Percentiles rank a stretch among this genome's conserved stretches.
Evolutionary conservation across 306 rosid genomes (phyloP).

Genomic region (Vigna mungo): DNA sequence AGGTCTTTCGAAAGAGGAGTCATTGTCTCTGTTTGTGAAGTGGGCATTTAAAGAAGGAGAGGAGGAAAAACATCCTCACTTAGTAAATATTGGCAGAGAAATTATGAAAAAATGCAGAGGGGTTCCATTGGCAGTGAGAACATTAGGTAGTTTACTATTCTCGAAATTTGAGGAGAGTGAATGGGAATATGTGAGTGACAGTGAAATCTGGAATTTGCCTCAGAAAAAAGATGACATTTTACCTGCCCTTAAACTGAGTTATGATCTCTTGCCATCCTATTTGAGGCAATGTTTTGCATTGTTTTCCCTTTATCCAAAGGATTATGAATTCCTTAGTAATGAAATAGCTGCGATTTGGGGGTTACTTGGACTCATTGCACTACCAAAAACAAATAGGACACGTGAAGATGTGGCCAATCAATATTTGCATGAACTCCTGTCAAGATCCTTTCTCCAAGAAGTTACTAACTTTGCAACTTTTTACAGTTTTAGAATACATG

Average conservation of each 20-base stretch:
- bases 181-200: constrained; percentile 28
- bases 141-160: constrained; percentile 10
- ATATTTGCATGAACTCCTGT: background rate
- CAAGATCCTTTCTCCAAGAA: background rate
- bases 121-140: constrained; percentile 1
- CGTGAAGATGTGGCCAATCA: constrained; percentile 33
- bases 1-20: constrained; percentile 6
- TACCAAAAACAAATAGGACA: background rate
- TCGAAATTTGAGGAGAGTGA: background rate
- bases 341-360: constrained; percentile 24
- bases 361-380: constrained; percentile 45
- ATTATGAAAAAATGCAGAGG: constrained; percentile 23
- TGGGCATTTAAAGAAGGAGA: constrained; percentile 30
- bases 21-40: background rate
- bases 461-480: too few relatives aligned
- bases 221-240: constrained; percentile 30
- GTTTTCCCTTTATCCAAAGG: constrained; percentile 37
- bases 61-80: background rate
- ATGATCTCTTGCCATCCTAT: constrained; percentile 45
- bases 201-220: constrained; percentile 48
- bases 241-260: constrained; percentile 49
- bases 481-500: background rate
- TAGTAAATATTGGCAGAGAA: background rate
- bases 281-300: constrained; percentile 48
- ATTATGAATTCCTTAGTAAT: background rate